phyloP scores from a whole-genome alignment of 1,284 basidiomycete genomes.

The Trametes pubescens region DNA sequence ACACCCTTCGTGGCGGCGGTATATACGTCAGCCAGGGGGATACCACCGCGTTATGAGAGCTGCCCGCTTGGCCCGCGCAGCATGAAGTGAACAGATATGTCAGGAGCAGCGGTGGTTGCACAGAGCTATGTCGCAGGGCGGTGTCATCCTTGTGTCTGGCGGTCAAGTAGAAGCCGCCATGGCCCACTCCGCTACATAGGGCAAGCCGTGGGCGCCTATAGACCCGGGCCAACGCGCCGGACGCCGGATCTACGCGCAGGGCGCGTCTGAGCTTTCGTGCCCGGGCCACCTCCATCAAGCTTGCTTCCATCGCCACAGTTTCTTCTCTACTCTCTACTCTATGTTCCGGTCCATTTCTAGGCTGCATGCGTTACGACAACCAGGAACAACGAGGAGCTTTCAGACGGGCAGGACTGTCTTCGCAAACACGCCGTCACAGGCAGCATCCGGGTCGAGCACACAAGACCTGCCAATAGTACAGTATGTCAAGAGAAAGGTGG shows the following conservation, averaged over 20 bases:
- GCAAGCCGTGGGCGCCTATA: background rate
- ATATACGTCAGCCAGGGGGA: background rate
- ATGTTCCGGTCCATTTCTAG: conserved; percentile 19
- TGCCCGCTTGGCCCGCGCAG: background rate
- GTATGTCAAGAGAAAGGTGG: conserved; percentile 37
- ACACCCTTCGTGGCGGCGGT: background rate
- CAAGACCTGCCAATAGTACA: conserved; percentile 39
- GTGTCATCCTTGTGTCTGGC: conserved; percentile 21
- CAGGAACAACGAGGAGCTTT: conserved; percentile 12
- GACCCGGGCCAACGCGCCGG: background rate
- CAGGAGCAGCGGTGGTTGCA: background rate
- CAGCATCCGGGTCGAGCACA: conserved; percentile 2
- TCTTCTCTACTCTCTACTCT: background rate
- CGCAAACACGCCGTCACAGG: conserved; percentile 22
- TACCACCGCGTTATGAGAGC: conserved; percentile 3
- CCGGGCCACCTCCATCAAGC: background rate
- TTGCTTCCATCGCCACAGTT: background rate
- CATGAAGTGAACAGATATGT: background rate
- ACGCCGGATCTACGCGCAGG: background rate
- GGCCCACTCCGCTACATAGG: conserved; percentile 3
- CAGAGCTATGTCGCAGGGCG: conserved; percentile 6
- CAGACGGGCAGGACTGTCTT: conserved; percentile 6
- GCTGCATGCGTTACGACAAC: conserved; percentile 16
- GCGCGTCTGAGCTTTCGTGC: conserved; percentile 7
- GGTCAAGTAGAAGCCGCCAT: background rate